A percentile compares a stretch with the other conserved stretches of the same genome.
These are phyloP conservation scores for Yamadazyma diddensiae DNA, from an alignment of 1,139 yeast species.

Conservation along the genomic window DNA sequence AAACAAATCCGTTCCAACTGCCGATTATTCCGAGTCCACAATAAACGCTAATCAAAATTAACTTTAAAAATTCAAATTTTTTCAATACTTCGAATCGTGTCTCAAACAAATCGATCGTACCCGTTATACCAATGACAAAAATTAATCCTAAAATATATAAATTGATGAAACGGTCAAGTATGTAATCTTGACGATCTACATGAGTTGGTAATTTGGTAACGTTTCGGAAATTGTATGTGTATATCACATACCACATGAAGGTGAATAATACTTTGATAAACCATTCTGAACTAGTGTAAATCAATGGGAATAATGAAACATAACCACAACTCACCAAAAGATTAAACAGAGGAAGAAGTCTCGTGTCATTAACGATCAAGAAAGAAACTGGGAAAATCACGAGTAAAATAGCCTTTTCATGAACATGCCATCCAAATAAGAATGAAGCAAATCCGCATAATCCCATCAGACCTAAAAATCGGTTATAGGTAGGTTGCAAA, in stretches of 20 bases:
- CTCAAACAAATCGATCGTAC: conserved; percentile 56
- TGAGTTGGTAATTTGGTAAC: conserved; percentile 57
- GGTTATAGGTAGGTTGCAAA: conserved; percentile 67
- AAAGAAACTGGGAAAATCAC: conserved; percentile 89
- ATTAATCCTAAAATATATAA: conserved; percentile 67
- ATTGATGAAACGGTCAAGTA: conserved; percentile 68
- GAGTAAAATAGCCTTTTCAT: conserved; percentile 89
- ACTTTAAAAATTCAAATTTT: conserved; percentile 66
- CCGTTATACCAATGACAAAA: conserved; percentile 58
- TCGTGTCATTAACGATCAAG: conserved; percentile 66
- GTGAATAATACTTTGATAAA: conserved; percentile 76
- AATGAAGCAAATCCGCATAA: conserved; percentile 90
- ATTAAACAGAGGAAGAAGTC: conserved; percentile 66
- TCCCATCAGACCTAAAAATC: conserved; percentile 82
- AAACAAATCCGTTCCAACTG: conserved; percentile 85
- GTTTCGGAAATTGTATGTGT: conserved; percentile 67
- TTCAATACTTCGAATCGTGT: conserved; percentile 46
- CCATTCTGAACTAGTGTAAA: conserved; percentile 80
- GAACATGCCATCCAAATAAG: conserved; percentile 98
- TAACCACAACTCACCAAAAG: conserved; percentile 77
- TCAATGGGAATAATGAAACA: conserved; percentile 82
- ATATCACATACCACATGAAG: conserved; percentile 80
- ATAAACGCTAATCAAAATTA: conserved; percentile 82
- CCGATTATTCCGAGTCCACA: conserved; percentile 83
- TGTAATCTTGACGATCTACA: conserved; percentile 41